Evolutionary conservation across 371 early-diverging fungal species (phyloP).

Genomic region (Mortierella polycephala): DNA sequence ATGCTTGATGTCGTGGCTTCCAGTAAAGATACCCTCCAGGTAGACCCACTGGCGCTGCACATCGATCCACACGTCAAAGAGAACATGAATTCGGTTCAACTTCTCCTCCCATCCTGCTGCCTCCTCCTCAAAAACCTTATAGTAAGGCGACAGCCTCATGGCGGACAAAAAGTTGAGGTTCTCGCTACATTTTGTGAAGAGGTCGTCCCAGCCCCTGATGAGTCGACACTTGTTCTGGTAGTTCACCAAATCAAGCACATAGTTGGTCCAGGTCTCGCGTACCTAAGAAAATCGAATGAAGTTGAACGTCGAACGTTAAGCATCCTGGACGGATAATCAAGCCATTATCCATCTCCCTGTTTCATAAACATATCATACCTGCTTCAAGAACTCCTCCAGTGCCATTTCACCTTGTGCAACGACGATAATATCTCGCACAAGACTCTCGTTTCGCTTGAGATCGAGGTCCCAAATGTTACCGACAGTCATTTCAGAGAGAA

Average conservation of each 20-base stretch:
- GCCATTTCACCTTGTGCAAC: conserved; percentile 99
- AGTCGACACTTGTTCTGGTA: conserved; percentile 97
- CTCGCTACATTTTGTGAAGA: conserved; percentile 96
- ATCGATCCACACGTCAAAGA: conserved; percentile 99
- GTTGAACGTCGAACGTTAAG: too few relatives aligned
- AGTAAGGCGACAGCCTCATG: conserved; percentile 98
- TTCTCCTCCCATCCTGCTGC: conserved; percentile 96
- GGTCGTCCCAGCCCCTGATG: conserved; percentile 97
- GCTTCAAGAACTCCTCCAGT: conserved; percentile 96
- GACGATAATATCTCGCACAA: conserved; percentile 86
- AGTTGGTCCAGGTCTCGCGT: conserved; percentile 93
- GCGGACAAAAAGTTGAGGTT: conserved; percentile 94
- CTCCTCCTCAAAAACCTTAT: conserved; percentile 98
- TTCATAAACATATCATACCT: conserved; percentile 49
- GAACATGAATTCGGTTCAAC: conserved; percentile 92
- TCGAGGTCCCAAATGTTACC: conserved; percentile 97
- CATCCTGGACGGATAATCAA: too few relatives aligned
- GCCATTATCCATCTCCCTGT: too few relatives aligned
- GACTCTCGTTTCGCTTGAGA: conserved; percentile 85
- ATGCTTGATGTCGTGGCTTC: conserved; percentile 96
- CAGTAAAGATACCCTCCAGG: conserved; percentile 97
- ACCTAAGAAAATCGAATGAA: conserved; percentile 48
- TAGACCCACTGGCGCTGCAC: conserved; percentile 99
- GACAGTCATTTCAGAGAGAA: conserved; percentile 88
- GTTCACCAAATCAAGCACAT: conserved; percentile 92